Evolutionary conservation across 108 stramenopile genomes (phyloP).

Genomic region (Cyclotella atomus): DNA sequence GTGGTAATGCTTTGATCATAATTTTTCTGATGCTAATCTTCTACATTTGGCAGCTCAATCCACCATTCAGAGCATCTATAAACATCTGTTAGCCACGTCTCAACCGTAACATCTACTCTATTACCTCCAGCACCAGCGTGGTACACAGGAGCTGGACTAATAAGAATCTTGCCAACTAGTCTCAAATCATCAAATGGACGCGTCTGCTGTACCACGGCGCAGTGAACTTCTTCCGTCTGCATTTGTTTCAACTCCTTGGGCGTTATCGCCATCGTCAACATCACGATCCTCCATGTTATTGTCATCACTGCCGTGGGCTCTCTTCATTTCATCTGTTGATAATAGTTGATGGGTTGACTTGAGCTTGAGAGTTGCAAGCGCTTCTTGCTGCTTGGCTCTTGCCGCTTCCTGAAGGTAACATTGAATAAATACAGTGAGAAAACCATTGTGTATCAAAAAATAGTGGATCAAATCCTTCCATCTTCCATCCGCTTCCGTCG

Average conservation of each 20-base stretch:
- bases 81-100: constrained; percentile 1
- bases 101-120: background rate
- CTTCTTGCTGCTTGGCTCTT: too few species aligned
- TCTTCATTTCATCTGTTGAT: too few species aligned
- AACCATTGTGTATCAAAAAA: too few species aligned
- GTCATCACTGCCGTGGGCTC: background rate
- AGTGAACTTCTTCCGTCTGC: too few species aligned
- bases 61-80: background rate
- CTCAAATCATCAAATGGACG: background rate
- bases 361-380: background rate
- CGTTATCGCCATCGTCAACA: constrained; percentile 18
- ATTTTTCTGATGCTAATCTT: background rate
- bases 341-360: too few species aligned
- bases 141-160: background rate
- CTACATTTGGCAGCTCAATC: constrained; percentile 3
- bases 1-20: constrained; percentile 5
- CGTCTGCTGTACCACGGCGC: background rate
- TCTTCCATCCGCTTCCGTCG: too few species aligned
- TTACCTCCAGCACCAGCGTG: background rate
- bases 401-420: too few species aligned
- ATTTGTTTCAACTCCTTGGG: background rate
- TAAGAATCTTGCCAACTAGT: background rate
- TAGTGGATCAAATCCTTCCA: too few species aligned
- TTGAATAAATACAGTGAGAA: too few species aligned
- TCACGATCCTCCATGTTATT: background rate